A percentile compares a stretch with the other conserved stretches of the same genome.
These are phyloP conservation scores for Ustilago nuda DNA, from an alignment of 1,284 basidiomycete genomes.

Conservation along the genomic window DNA sequence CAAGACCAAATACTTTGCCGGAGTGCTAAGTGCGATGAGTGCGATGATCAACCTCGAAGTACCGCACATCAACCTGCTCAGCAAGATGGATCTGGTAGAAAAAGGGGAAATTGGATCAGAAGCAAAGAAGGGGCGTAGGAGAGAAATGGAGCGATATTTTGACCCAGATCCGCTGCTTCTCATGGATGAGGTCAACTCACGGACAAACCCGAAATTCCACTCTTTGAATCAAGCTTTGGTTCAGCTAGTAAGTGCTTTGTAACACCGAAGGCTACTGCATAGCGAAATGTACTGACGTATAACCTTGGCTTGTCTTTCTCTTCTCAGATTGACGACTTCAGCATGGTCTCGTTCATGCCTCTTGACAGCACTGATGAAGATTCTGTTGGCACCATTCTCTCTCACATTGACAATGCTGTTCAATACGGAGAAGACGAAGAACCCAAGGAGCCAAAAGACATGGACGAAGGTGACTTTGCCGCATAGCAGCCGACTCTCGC, in stretches of 20 bases:
- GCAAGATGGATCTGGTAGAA: slow-evolving; percentile 95
- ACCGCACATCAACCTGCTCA: slow-evolving; percentile 97
- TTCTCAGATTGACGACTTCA: slow-evolving; percentile 93
- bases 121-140: slow-evolving; percentile 46
- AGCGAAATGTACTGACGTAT: background rate
- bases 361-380: slow-evolving; percentile 91
- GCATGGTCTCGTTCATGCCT: slow-evolving; percentile 95
- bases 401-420: slow-evolving; percentile 96
- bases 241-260: slow-evolving; percentile 76
- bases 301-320: background rate
- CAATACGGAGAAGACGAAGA: slow-evolving; percentile 75
- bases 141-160: slow-evolving; percentile 80
- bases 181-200: slow-evolving; percentile 76
- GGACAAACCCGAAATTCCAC: slow-evolving; percentile 87
- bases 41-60: slow-evolving; percentile 98
- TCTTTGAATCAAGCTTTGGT: slow-evolving; percentile 94
- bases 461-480: slow-evolving; percentile 63
- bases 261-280: background rate
- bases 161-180: slow-evolving; percentile 96
- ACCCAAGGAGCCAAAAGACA: slow-evolving; percentile 68
- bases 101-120: slow-evolving; percentile 76
- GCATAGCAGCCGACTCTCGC: background rate
- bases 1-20: slow-evolving; percentile 97
- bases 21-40: slow-evolving; percentile 97
- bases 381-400: slow-evolving; percentile 87